Base-by-base conservation (phyloP, 1,284 basidiomycete species). In the Tilletia indica region DNA sequence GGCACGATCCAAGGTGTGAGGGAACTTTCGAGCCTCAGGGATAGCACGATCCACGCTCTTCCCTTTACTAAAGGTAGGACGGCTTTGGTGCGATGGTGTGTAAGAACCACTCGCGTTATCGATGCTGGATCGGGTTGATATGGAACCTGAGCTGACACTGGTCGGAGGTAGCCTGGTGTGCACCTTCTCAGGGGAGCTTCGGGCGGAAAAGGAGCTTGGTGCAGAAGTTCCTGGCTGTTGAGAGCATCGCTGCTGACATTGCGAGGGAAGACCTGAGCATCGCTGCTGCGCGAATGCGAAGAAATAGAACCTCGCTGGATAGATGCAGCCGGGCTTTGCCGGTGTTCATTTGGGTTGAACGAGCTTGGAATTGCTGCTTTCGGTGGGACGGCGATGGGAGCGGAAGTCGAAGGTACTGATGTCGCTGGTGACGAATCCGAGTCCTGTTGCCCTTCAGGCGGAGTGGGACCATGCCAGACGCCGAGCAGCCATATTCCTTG, bases 401-500 rank as follows among this genome's bases (percentile, higher is more conserved):
- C 21, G 6, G 56, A n/a, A 58, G 16, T 34, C 21, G 25, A 31
- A 31, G 56, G 56, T 25, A 34, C 34, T 11, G 34, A 58, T 5
- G 56, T 31, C 56, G 56, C 11, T 34, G 16, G 56, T 9, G 21
- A 34, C 56, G 56, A 58, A 31, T 58, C 56, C 9, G 9, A 8
- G 16, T 58, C 25, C 56, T 21, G n/a, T 54, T 54, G 51, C 8
- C 51, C 56, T 31, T 58, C 56, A 25, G 56, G 56, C 56, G 25
- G 19, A 34, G 56, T 31, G 9, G 78, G 76, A 48, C 75, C 78
- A 68, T 81, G 80, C 74, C 73, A 76, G 12, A 81, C 79, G 31
- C 80, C 80, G 12, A 81, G 76, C 49, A 81, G 76, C 80, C 80
- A 81, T 49, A 79, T 79, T 2, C 73, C 79, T 25, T 78, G 78